These are phyloP conservation scores for Pseudogymnoascus sp. DNA, from an alignment of 2,329 filamentous ascomycete species.

Conservation along the genomic window DNA sequence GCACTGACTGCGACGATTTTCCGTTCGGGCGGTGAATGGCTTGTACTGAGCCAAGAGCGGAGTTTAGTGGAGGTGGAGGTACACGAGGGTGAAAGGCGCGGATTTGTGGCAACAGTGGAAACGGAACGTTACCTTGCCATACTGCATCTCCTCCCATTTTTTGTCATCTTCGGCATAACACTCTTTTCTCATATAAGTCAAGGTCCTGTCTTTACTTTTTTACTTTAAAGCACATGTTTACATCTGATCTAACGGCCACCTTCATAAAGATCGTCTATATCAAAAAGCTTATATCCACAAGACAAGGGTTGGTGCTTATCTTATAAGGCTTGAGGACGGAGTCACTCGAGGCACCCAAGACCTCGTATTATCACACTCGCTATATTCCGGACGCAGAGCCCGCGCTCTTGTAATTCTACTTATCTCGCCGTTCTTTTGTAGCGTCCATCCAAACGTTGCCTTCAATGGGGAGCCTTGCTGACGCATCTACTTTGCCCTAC, in stretches of 20 bases:
- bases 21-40: background rate
- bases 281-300: slow-evolving; percentile 2
- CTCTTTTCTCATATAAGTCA: background rate
- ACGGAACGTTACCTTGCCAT: slow-evolving; percentile 3
- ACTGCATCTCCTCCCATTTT: background rate
- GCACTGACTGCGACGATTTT: background rate
- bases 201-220: background rate
- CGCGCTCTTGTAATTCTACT: background rate
- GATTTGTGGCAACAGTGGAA: background rate
- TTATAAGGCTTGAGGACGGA: background rate
- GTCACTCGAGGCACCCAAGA: background rate
- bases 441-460: background rate
- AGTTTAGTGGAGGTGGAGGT: background rate
- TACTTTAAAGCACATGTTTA: background rate
- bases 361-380: background rate
- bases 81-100: background rate
- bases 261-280: background rate
- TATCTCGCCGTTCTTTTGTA: background rate
- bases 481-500: slow-evolving; percentile 43
- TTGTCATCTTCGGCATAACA: background rate
- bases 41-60: background rate
- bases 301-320: background rate
- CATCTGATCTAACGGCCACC: background rate
- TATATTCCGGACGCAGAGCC: background rate
- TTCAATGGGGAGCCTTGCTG: background rate